Evolutionary conservation across 345 rosid species (phyloP), one percentile per base, ranked within the genome.

Genomic region (Arabidopsis thaliana): DNA sequence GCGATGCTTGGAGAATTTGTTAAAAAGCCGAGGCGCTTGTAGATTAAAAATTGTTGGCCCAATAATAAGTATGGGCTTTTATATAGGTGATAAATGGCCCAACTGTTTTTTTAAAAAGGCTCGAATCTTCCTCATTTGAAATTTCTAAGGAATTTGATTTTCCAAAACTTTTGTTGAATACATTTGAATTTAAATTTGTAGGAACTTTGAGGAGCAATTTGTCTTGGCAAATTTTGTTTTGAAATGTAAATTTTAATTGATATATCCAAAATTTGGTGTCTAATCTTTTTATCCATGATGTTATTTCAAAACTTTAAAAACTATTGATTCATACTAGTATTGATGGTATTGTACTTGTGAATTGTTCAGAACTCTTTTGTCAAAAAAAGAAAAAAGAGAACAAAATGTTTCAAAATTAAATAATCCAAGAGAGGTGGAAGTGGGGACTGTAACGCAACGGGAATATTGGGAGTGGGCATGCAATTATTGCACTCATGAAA

Each of bases 361-460:
- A n/a, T 59, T 38, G 16, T 22, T 38, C 13, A 12, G 16, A 46
- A 46, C 32, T 2, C 2, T 58, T 22, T 62, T 41, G 64, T 41
- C 9, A 5, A 34, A 20, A 33, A 49, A 22, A 40, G 2, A 2
- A 1, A 16, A 25, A 38, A 4, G 45, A 8, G 14, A 6, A 30
- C 20, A 32, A 23, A 49, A 37, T 5, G 14, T 50, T 32, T 42
- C 1, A 3, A 58, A 45, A 62, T 16, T 37, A 30, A 58, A 59
- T 40, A 69, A 69, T 76, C 79, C 65, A 53, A 53, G 33, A 55
- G 65, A 61, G 79, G 73, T 76, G 80, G 74, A 68, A 7, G 70
- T 69, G 50, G 80, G 79, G 75, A 16, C 80, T 44, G 20, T 69
- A 53, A 55, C 69, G 70, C 80, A 76, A 76, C 80, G 75, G 75